A percentile compares a stretch with the other conserved stretches of the same genome.
phyloP scores from a whole-genome alignment of 2,329 filamentous ascomycete genomes.

The Dendryphion nanum region DNA sequence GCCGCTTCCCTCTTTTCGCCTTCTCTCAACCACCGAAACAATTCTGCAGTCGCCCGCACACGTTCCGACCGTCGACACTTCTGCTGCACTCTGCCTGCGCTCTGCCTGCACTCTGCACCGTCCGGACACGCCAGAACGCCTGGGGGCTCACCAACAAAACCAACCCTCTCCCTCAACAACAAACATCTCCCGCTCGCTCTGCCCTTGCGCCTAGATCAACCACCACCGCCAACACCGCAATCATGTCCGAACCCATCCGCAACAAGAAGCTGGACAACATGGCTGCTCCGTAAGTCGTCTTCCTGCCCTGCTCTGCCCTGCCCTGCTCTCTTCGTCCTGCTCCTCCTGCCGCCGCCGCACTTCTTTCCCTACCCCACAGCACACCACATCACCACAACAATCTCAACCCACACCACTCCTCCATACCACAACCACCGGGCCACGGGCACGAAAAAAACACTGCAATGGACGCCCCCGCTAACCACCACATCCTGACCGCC shows the following conservation, averaged over 20 bases:
- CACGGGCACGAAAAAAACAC: conserved; percentile 12
- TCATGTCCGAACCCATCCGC: conserved; percentile 67
- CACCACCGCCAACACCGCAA: no score
- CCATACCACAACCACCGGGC: no score
- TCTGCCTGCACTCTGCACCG: no score
- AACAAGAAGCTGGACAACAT: conserved; percentile 64
- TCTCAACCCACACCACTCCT: conserved; percentile 21
- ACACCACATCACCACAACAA: conserved; percentile 8
- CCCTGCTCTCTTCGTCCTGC: conserved; percentile 35
- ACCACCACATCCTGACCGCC: conserved; percentile 30
- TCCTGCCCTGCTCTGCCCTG: neutral
- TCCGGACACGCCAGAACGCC: conserved; percentile 5
- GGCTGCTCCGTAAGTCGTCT: conserved; percentile 58
- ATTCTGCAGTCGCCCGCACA: conserved; percentile 36
- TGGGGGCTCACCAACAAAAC: conserved; percentile 19
- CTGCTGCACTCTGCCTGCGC: no score
- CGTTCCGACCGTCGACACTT: no score
- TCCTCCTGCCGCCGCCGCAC: conserved; percentile 63
- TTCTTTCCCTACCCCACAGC: conserved; percentile 37
- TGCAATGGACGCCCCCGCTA: conserved; percentile 30
- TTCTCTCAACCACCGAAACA: conserved; percentile 34
- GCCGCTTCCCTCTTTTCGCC: no score
- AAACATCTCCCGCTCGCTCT: no score
- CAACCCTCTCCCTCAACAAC: conserved; percentile 31
- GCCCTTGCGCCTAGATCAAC: no score